A percentile compares a stretch with the other conserved stretches of the same genome.
These are phyloP conservation scores for Cucurbita moschata DNA, from an alignment of 306 rosid genomes.

Conservation along the genomic window DNA sequence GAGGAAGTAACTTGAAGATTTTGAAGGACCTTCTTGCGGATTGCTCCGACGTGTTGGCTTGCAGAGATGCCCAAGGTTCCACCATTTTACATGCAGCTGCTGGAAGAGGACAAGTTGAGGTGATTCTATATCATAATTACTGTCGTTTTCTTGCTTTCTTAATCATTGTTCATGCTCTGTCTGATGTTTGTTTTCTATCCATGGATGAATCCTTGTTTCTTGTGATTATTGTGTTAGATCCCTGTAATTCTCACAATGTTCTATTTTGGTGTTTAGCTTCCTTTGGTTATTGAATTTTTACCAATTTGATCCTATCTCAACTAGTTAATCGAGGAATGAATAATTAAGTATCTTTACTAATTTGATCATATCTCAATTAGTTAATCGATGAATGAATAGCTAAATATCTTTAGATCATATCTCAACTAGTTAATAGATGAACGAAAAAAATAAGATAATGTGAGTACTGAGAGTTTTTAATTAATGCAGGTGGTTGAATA, in stretches of 20 bases:
- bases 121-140: constrained; percentile 13
- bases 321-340: too few species aligned
- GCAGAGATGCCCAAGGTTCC: constrained; percentile 68
- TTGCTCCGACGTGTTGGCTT: constrained; percentile 62
- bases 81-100: constrained; percentile 90
- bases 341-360: too few species aligned
- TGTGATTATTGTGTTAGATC: not conserved
- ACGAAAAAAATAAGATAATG: too few species aligned
- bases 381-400: too few species aligned
- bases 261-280: not conserved
- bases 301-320: too few species aligned
- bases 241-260: not conserved
- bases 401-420: too few species aligned
- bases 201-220: not conserved
- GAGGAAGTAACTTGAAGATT: constrained; percentile 73
- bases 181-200: not conserved
- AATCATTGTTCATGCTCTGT: constrained; percentile 3
- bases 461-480: not conserved
- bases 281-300: not conserved
- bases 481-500: constrained; percentile 54
- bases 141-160: not conserved
- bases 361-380: too few species aligned
- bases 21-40: constrained; percentile 59
- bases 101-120: constrained; percentile 85
- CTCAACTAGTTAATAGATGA: too few species aligned